Evolutionary conservation across 169 alveolate genomes (phyloP), one percentile per base, ranked within the genome.

Genomic region (Theileria parva): DNA sequence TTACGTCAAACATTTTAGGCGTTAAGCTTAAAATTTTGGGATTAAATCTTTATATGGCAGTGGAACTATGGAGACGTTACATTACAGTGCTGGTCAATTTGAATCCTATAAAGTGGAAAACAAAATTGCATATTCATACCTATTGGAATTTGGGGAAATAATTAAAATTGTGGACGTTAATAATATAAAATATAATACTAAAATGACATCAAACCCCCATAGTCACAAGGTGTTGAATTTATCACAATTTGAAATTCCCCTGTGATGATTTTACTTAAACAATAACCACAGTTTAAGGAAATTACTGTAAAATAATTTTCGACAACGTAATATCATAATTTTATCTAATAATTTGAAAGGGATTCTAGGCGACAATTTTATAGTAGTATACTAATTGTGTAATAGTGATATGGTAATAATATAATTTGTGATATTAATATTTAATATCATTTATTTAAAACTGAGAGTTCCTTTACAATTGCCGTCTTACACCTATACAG

Each of bases 381-480:
- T 32, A 32, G 5, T 32, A 32, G 1, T 32, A 32, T 32, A 32
- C 1, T 5, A 32, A 5, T 32, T 5, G 37, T 32, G 5, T 2
- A 32, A 32, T 32, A 2, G 37, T 32, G 5, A 5, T 32, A 32
- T 32, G 5, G 5, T 5, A 5, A 8, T 8, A 4, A 8, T 44
- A 44, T 4, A 44, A 44, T 44, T 44, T 44, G 8, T 8, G 53
- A 44, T 44, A 44, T 44, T 44, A 44, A 11, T 44, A 44, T 44
- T 44, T 44, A 44, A 44, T 19, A 65, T 59, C 61, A 61, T 27
- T 81, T 67, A 79, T 76, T 89, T 15, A 86, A 75, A 63, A 73
- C 87, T 44, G 86, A 83, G 71, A 87, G 73, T 28, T 86, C 94
- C 28, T 80, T 67, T 34, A 83, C 91, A 15, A 78, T 80, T 28